Conservation (phyloP, 2,329 filamentous ascomycete species). For the Lecanosticta acicola region DNA sequence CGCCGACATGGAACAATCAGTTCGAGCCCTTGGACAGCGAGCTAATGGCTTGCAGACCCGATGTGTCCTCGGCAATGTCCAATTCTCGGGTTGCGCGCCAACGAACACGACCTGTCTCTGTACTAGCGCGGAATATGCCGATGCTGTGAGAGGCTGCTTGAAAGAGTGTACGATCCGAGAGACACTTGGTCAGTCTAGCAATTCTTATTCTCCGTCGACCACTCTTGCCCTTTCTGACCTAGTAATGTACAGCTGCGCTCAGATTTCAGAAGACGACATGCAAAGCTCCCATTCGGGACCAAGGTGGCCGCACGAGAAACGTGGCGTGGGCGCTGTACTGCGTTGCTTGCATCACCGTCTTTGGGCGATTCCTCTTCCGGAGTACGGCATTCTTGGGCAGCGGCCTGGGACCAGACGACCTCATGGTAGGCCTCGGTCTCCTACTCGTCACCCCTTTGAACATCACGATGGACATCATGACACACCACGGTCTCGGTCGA, state of each 20-base stretch:
- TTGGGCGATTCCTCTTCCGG: conserved; percentile 14
- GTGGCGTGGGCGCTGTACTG: conserved; percentile 14
- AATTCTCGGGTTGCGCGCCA: conserved; percentile 7
- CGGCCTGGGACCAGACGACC: conserved; percentile 13
- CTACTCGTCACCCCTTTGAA: conserved; percentile 11
- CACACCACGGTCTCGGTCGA: conserved; percentile 12
- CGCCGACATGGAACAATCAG: too few species aligned
- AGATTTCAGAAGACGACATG: conserved; percentile 4
- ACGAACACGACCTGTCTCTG: conserved; percentile 13
- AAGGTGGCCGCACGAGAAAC: conserved; percentile 5
- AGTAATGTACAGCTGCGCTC: conserved; percentile 1
- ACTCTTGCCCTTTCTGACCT: neutral
- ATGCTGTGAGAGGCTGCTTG: conserved; percentile 8
- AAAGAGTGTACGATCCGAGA: conserved; percentile 9
- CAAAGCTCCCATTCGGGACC: conserved; percentile 7
- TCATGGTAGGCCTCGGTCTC: conserved; percentile 9
- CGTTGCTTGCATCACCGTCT: conserved; percentile 9
- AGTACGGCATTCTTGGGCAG: conserved; percentile 10
- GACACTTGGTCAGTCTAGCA: neutral
- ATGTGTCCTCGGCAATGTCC: neutral
- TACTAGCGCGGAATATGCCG: conserved; percentile 7
- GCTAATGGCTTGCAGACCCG: neutral
- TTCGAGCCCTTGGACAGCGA: too few species aligned
- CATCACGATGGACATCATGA: conserved; percentile 11
- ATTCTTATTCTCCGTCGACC: neutral